Percentiles rank a stretch among this genome's conserved stretches.
Conservation (phyloP, 1,139 yeast species). For the Scheffersomyces illinoinensis region DNA sequence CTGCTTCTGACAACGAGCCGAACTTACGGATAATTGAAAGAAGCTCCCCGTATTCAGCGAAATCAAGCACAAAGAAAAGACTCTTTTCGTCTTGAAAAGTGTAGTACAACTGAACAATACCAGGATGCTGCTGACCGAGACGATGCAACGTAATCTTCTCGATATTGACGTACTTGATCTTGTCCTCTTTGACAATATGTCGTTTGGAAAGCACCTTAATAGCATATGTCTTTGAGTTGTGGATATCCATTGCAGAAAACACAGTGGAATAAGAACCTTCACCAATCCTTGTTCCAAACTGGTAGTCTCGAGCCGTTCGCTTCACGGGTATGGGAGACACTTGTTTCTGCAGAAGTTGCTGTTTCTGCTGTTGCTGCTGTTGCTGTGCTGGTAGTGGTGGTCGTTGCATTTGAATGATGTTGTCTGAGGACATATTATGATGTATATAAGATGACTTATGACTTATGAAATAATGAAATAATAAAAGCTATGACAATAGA, state of each 20-base stretch:
- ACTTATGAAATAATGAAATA: too few species aligned
- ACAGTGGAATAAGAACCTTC: conserved; percentile 86
- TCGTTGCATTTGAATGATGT: background rate
- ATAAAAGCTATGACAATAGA: background rate
- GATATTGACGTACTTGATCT: conserved; percentile 76
- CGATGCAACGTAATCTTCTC: conserved; percentile 76
- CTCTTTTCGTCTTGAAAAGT: conserved; percentile 78
- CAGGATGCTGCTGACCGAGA: conserved; percentile 63
- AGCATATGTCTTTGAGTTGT: conserved; percentile 62
- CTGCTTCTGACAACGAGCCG: conserved; percentile 57
- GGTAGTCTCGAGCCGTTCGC: conserved; percentile 63
- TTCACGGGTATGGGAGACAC: conserved; percentile 12
- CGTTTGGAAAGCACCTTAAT: conserved; percentile 72
- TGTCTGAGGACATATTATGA: background rate
- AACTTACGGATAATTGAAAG: conserved; percentile 58
- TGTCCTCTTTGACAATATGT: conserved; percentile 76
- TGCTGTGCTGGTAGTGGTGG: background rate
- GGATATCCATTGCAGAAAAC: conserved; percentile 62
- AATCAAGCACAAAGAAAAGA: conserved; percentile 72
- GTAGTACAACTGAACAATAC: conserved; percentile 70
- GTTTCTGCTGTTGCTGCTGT: background rate
- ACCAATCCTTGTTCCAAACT: conserved; percentile 70
- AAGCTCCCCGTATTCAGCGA: conserved; percentile 79
- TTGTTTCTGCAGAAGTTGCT: background rate
- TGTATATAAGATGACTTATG: background rate